Conservation (phyloP, 306 rosid species). For the Styphnolobium japonicum region DNA sequence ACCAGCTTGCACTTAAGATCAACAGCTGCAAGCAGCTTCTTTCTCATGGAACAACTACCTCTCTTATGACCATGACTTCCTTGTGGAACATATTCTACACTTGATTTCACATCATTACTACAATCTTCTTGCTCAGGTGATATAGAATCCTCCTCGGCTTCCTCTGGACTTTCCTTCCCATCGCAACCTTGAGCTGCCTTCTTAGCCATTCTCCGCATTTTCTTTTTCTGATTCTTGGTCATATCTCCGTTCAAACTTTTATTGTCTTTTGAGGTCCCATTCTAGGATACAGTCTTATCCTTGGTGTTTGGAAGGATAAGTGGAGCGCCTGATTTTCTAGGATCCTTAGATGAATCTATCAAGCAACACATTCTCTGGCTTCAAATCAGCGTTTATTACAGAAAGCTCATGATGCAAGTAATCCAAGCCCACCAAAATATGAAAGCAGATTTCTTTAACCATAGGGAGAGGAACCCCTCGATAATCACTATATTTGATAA, state of each 20-base stretch:
- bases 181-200: conserved; percentile 64
- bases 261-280: conserved; percentile 39
- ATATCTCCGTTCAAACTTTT: conserved; percentile 61
- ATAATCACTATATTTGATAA: conserved; percentile 65
- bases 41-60: conserved; percentile 50
- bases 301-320: conserved; percentile 52
- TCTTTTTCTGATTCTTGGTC: conserved; percentile 69
- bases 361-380: conserved; percentile 85
- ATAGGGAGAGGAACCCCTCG: conserved; percentile 60
- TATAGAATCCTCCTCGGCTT: conserved; percentile 44
- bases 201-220: conserved; percentile 64
- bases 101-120: conserved; percentile 38
- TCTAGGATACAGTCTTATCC: conserved; percentile 42
- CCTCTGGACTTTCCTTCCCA: conserved; percentile 49
- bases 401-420: conserved; percentile 84
- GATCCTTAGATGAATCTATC: conserved; percentile 76
- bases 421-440: conserved; percentile 80
- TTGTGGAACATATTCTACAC: conserved; percentile 12
- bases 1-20: conserved; percentile 86
- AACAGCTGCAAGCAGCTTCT: conserved; percentile 59
- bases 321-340: conserved; percentile 63
- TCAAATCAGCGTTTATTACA: conserved; percentile 82
- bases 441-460: conserved; percentile 84
- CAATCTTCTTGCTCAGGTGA: conserved; percentile 37
- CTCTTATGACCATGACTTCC: conserved; percentile 41